Evolutionary conservation across 139 green algal genomes (phyloP), one percentile per base, ranked within the genome.

Genomic region (Edaphochlamys debaryana): DNA sequence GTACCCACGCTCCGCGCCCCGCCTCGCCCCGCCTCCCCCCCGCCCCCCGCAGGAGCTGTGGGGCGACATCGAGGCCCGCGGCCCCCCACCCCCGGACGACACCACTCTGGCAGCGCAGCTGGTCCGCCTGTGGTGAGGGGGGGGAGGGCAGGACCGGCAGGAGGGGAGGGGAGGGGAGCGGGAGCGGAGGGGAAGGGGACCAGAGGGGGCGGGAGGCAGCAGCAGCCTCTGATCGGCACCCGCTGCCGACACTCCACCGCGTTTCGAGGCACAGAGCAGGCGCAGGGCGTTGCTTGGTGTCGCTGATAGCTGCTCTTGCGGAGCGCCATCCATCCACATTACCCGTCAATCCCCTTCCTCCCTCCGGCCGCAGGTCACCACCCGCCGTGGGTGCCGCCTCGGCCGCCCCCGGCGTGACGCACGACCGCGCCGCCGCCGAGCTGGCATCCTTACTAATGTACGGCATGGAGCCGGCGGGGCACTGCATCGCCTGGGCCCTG

Each of bases 21-120:
- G 45, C 45, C 45, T 54, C 11, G 45, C 63, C 32, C 34, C 7
- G 19, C 63, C 60, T 5, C 63, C 32, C 63, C 11, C 68, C 32
- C 25, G 4, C 37, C 37, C 68, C 29, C 5, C 9, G n/a, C 56
- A 81, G 75, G 76, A 67, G 76, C 63, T 82, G 62, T 82, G 76
- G 82, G 50, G 7, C 27, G 69, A 74, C 30, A 76, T 87, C 6
- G 29, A 38, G 52, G 27, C 32, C 27, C 72, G 82, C 25, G 82
- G 82, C 17, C 63, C 67, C 22, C 72, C 82, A 15, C 82, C 82
- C 13, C n/a, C 67, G 20, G 82, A 81, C 30, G 73, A 87, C 34
- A 23, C 52, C 27, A 73, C 82, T 22, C 66, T 78, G 9, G 82
- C 73, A 0, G 82, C 82, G 29, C 82, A 87, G 82, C 67, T 87